Percentiles rank a stretch among this genome's conserved stretches.
Evolutionary conservation across 2,329 filamentous ascomycete genomes (phyloP).

Genomic region (Diplodia corticola): DNA sequence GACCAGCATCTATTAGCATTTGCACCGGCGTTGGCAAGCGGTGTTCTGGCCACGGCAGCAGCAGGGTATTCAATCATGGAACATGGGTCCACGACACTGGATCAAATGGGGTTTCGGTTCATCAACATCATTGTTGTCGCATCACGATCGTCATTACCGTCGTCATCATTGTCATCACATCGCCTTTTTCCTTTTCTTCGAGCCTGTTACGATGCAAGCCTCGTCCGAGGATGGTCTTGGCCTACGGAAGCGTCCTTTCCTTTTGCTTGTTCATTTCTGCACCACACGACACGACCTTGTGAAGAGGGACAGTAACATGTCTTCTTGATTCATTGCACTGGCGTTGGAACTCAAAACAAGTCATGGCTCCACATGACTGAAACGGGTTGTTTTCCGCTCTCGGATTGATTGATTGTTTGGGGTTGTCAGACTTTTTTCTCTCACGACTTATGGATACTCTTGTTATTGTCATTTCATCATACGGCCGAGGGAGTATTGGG

Average conservation of each 20-base stretch:
- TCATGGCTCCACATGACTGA: not conserved
- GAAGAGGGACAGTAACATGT: slow-evolving; percentile 11
- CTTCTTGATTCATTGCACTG: slow-evolving; percentile 14
- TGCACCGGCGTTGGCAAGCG: slow-evolving; percentile 16
- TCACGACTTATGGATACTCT: slow-evolving; percentile 20
- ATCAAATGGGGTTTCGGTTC: slow-evolving; percentile 3
- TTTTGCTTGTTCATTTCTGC: slow-evolving; percentile 5
- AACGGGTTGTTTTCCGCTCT: slow-evolving; percentile 9
- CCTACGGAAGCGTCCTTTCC: slow-evolving; percentile 1
- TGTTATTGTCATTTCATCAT: slow-evolving; percentile 4
- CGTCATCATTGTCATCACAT: slow-evolving; percentile 17
- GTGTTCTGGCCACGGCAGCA: not conserved
- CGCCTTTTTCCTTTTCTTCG: slow-evolving; percentile 5
- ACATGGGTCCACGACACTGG: slow-evolving; percentile 4
- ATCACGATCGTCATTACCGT: slow-evolving; percentile 17
- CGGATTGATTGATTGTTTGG: not conserved
- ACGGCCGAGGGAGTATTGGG: slow-evolving; percentile 4
- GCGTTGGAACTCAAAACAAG: slow-evolving; percentile 18
- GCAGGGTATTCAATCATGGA: not conserved
- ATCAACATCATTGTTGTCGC: slow-evolving; percentile 7
- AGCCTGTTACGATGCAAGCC: not conserved
- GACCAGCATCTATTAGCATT: slow-evolving; percentile 18
- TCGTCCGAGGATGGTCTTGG: not conserved
- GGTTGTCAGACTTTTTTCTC: not conserved
- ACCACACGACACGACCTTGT: slow-evolving; percentile 9